A percentile compares a stretch with the other conserved stretches of the same genome.
phyloP scores from a whole-genome alignment of 495 filamentous ascomycete species.

The Hamigera avellanea region DNA sequence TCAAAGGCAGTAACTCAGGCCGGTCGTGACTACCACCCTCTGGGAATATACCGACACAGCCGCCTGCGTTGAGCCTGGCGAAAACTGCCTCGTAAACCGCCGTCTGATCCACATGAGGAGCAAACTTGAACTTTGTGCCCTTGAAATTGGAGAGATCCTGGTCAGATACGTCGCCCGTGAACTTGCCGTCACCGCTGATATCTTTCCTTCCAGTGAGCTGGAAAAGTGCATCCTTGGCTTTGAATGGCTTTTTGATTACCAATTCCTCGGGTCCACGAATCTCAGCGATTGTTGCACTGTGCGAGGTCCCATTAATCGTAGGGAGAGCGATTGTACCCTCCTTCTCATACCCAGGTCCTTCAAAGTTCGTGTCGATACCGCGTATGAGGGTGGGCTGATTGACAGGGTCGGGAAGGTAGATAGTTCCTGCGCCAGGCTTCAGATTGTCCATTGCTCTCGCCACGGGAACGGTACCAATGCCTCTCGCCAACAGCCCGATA shows the following conservation, averaged over 20 bases:
- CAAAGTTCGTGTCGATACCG: constrained; percentile 80
- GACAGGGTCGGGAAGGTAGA: constrained; percentile 86
- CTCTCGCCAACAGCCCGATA: constrained; percentile 68
- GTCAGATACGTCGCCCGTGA: constrained; percentile 38
- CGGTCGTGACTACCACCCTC: constrained; percentile 97
- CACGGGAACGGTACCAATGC: constrained; percentile 79
- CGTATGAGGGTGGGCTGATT: constrained; percentile 75
- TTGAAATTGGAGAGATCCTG: constrained; percentile 38
- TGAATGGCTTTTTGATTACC: constrained; percentile 76
- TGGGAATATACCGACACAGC: constrained; percentile 93
- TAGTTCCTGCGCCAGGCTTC: constrained; percentile 62
- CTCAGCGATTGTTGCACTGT: constrained; percentile 69
- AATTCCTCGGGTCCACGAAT: constrained; percentile 74
- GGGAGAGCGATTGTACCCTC: constrained; percentile 83
- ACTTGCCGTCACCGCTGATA: constrained; percentile 44
- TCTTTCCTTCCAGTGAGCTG: constrained; percentile 72
- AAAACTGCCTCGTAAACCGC: constrained; percentile 92
- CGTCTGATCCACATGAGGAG: constrained; percentile 90
- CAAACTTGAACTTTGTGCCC: constrained; percentile 74
- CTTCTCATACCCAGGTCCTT: constrained; percentile 53
- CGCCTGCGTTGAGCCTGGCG: constrained; percentile 62
- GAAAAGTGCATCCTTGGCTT: constrained; percentile 49
- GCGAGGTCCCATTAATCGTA: constrained; percentile 62
- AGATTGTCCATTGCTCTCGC: constrained; percentile 80
- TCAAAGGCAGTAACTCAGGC: constrained; percentile 83